Conservation (phyloP, 2,329 filamentous ascomycete species). For the Claviceps quebecensis region DNA sequence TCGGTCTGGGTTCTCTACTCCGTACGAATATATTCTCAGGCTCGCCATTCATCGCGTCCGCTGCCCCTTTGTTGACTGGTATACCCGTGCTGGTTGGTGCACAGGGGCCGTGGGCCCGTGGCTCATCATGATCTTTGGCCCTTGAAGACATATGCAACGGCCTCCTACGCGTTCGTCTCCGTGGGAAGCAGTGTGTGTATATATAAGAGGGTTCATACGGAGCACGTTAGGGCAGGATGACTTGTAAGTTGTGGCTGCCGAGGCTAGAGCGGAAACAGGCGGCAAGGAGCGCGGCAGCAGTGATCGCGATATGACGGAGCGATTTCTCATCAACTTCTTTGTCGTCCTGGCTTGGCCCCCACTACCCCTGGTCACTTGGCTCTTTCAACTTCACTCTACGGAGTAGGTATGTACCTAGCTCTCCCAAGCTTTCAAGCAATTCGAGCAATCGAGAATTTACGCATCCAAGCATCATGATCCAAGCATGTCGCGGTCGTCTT, state of each 20-base stretch:
- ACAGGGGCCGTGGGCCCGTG: too few species aligned
- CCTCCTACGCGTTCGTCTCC: background rate
- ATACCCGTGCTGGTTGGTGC: background rate
- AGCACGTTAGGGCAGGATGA: too few species aligned
- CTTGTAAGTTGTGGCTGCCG: too few species aligned
- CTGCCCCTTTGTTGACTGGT: background rate
- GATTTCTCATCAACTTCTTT: constrained; percentile 2
- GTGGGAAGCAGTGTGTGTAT: background rate
- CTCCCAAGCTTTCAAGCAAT: background rate
- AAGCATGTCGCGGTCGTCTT: background rate
- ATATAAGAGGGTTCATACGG: too few species aligned
- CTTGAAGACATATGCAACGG: background rate
- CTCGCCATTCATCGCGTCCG: background rate
- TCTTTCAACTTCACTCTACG: background rate
- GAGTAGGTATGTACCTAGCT: background rate
- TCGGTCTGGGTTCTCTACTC: too few species aligned
- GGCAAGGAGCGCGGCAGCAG: background rate
- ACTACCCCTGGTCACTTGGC: constrained; percentile 2
- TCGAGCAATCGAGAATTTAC: background rate
- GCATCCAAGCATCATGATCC: too few species aligned
- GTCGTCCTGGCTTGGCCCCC: constrained; percentile 3
- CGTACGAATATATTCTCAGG: too few species aligned
- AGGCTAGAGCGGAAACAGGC: background rate
- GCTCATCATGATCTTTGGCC: background rate
- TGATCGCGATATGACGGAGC: constrained; percentile 2